Base-by-base conservation (phyloP, 2,329 filamentous ascomycete genomes). In the Lasiodiplodia hormozganensis region DNA sequence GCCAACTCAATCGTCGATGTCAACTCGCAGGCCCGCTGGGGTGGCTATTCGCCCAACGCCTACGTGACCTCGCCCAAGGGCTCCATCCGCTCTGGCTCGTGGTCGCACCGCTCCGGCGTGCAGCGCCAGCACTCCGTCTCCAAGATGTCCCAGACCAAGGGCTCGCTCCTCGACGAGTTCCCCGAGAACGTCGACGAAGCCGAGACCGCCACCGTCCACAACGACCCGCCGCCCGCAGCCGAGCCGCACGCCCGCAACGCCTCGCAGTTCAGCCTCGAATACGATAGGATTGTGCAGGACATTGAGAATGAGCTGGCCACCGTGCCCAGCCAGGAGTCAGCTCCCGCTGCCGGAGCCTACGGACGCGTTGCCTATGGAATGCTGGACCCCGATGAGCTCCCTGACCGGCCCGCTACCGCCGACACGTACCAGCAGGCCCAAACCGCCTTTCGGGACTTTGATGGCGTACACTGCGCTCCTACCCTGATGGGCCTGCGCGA, bases 361-460 rank as follows among this genome's bases (percentile, higher is more conserved):
- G 49, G 43, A 36, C 65, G 36, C 28, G 54, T 43, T 5, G 67
- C 67, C 43, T 38, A 68, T 36, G 58, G 49, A 36, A 49, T 68
- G 57, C 34, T 62, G n/a, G 47, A 70, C 38, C 57, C 53, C 12
- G 60, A 70, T 51, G 69, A 70, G 34, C 69, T 76, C n/a, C 76
- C 78, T 10, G 82, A 84, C 49, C 81, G 86, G 49, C 84, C 83
- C 16, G 78, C 78, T 11, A 88, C 87, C 3, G 82, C 86, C 11
- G 86, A 86, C 67, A 92, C 90, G 2, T 89, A 85, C 68, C 88
- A 90, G 38, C 88, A 92, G 75, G 87, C 87, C 21, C 83, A 88
- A 70, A 81, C 85, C 49, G 87, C 92, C 3, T 96, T 95, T 82
- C 86, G 88, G 52, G 92, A 94, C 76, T 96, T 96, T 75, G 92